phyloP scores from a whole-genome alignment of 768 basidiomycete species.

The Exsudoporus frostii region DNA sequence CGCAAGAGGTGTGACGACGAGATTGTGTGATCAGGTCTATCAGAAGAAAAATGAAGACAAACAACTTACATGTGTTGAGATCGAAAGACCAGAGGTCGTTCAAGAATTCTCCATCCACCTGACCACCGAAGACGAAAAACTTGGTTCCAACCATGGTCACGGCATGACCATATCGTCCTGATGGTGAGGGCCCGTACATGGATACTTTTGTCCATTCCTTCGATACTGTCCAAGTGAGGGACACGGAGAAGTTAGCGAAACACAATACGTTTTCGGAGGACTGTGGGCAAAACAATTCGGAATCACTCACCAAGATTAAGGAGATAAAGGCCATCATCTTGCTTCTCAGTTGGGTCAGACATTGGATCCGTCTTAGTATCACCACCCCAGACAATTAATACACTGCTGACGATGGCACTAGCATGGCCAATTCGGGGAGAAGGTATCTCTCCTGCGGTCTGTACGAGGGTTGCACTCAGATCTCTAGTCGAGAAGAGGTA shows the following conservation, averaged over 20 bases:
- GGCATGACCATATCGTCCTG: constrained; percentile 93
- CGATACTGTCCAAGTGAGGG: constrained; percentile 52
- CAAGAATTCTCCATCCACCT: constrained; percentile 91
- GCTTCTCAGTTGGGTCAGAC: constrained; percentile 61
- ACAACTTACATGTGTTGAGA: constrained; percentile 79
- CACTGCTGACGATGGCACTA: constrained; percentile 91
- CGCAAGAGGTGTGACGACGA: background rate
- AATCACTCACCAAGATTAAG: constrained; percentile 79
- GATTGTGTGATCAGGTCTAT: background rate
- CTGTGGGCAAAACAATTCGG: background rate
- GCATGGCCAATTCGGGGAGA: constrained; percentile 94
- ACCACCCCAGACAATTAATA: constrained; percentile 97
- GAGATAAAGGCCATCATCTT: constrained; percentile 92
- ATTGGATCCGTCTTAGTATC: constrained; percentile 83
- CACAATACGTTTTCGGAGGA: background rate
- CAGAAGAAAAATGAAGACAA: background rate
- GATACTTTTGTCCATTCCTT: constrained; percentile 93
- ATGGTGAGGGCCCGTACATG: constrained; percentile 72
- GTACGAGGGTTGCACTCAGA: constrained; percentile 74
- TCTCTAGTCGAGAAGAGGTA: constrained; percentile 85
- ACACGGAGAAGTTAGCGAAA: constrained; percentile 2
- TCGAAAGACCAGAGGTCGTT: constrained; percentile 97
- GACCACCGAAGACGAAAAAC: constrained; percentile 96
- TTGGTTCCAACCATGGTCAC: constrained; percentile 89
- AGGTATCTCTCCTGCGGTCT: constrained; percentile 87